Evolutionary conservation across 2,329 filamentous ascomycete genomes (phyloP).

Genomic region (Talaromyces islandicus): DNA sequence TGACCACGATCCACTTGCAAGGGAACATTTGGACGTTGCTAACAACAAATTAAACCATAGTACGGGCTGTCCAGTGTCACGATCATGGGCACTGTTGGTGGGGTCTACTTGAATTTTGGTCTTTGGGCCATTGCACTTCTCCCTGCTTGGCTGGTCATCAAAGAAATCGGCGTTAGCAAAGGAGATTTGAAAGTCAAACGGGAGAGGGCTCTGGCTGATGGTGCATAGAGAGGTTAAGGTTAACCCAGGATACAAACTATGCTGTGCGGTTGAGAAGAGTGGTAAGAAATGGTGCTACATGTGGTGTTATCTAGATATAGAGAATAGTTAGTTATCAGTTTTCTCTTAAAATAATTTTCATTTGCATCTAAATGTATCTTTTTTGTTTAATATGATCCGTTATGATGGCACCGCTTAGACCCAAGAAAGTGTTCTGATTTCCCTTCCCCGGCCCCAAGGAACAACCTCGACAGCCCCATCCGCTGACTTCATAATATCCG

Average conservation of each 20-base stretch:
- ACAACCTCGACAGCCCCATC: conserved; percentile 55
- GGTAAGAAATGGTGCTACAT: background rate
- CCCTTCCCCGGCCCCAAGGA: conserved; percentile 58
- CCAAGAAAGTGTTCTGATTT: conserved; percentile 38
- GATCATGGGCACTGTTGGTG: conserved; percentile 60
- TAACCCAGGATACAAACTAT: background rate
- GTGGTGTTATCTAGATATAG: background rate
- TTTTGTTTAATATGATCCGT: background rate
- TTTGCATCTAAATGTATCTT: background rate
- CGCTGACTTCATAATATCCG: conserved; percentile 49
- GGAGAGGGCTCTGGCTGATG: conserved; percentile 11
- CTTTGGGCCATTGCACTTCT: conserved; percentile 60
- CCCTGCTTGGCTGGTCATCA: conserved; percentile 63
- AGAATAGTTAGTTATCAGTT: background rate
- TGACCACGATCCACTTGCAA: background rate
- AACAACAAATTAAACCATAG: conserved; percentile 15
- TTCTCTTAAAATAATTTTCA: background rate
- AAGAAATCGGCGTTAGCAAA: conserved; percentile 44
- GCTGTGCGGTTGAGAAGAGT: background rate
- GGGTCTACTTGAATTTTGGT: conserved; percentile 64
- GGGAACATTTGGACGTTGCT: background rate
- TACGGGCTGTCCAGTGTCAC: conserved; percentile 61
- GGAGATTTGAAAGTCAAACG: conserved; percentile 25
- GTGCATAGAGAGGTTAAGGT: background rate
- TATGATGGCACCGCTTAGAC: conserved; percentile 2